phyloP scores from a whole-genome alignment of 768 basidiomycete genomes.

The Dacryopinax primogenitus region DNA sequence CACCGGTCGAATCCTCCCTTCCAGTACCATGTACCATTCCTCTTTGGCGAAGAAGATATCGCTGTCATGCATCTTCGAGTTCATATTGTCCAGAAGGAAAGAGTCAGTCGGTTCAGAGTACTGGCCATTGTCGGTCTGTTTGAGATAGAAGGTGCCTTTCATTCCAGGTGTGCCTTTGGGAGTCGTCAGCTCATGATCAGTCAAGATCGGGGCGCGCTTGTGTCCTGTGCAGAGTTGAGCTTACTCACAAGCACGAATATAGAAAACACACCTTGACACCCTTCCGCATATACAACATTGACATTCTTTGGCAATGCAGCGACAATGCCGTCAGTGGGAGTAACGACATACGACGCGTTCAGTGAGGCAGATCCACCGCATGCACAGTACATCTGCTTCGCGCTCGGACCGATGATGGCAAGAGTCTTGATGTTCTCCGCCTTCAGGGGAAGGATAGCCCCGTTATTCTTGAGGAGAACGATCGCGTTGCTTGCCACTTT shows the following conservation, averaged over 20 bases:
- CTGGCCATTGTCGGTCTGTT: conserved; percentile 38
- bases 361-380: conserved; percentile 64
- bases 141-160: conserved; percentile 47
- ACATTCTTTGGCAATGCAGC: conserved; percentile 42
- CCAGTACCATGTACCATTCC: conserved; percentile 46
- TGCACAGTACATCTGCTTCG: conserved; percentile 46
- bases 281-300: conserved; percentile 53
- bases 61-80: conserved; percentile 50
- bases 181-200: conserved; percentile 51
- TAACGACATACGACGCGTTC: conserved; percentile 61
- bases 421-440: conserved; percentile 46
- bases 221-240: conserved; percentile 32
- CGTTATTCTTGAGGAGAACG: conserved; percentile 62
- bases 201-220: conserved; percentile 53
- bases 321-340: conserved; percentile 64
- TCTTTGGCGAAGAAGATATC: conserved; percentile 42
- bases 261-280: conserved; percentile 44
- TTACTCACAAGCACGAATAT: not conserved
- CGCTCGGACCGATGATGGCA: conserved; percentile 63
- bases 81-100: conserved; percentile 44
- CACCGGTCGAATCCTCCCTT: conserved; percentile 37
- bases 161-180: conserved; percentile 50
- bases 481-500: conserved; percentile 55
- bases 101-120: conserved; percentile 16
- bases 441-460: conserved; percentile 41